phyloP scores from a whole-genome alignment of 169 alveolate genomes.

The Babesia divergens region DNA sequence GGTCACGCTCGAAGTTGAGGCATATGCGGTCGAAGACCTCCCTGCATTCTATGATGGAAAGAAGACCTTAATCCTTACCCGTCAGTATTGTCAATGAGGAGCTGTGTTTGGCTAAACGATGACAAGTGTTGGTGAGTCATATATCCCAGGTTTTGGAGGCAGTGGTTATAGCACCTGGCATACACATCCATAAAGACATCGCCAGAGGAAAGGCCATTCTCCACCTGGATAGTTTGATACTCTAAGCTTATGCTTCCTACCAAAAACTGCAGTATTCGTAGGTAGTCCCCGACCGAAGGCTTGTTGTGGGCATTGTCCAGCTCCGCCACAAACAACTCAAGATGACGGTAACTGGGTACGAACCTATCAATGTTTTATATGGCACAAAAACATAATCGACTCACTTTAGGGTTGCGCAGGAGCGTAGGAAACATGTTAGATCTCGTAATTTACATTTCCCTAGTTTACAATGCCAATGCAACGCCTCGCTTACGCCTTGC shows the following conservation, averaged over 20 bases:
- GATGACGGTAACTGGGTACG: conserved; percentile 39
- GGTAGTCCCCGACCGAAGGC: conserved; percentile 45
- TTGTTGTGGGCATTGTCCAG: conserved; percentile 27
- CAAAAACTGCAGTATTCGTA: conserved; percentile 46
- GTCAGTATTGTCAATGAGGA: conserved; percentile 33
- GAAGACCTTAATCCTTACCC: background rate
- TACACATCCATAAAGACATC: conserved; percentile 36
- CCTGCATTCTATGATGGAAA: conserved; percentile 7
- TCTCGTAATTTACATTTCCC: conserved; percentile 25
- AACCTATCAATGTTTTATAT: background rate
- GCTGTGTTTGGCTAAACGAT: conserved; percentile 41
- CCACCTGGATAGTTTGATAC: conserved; percentile 5
- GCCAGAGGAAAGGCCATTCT: background rate
- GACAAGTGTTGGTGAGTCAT: conserved; percentile 56
- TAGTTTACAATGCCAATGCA: conserved; percentile 51
- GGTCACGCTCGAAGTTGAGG: conserved; percentile 47
- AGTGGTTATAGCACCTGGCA: conserved; percentile 13
- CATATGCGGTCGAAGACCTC: conserved; percentile 47
- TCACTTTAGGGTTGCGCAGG: conserved; percentile 39
- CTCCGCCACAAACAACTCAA: conserved; percentile 24
- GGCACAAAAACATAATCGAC: background rate
- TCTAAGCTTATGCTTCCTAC: background rate
- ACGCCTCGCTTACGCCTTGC: conserved; percentile 59
- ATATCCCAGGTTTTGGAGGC: conserved; percentile 43
- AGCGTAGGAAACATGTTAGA: conserved; percentile 28